Conservation (phyloP, 345 rosid species). For the Pelargonium nanum region DNA sequence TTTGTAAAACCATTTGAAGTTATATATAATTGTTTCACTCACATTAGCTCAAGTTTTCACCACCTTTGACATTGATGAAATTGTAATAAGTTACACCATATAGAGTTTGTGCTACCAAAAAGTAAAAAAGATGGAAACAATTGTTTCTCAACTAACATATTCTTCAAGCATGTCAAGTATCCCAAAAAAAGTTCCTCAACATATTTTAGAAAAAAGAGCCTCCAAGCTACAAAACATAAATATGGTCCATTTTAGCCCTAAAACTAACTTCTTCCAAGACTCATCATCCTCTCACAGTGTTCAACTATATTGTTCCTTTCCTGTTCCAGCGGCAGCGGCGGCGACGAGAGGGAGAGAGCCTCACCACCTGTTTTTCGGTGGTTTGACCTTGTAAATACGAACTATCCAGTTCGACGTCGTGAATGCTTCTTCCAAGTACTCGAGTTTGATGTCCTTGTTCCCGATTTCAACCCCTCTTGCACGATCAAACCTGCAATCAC, state of each 20-base stretch:
- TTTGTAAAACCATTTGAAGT: too few species aligned
- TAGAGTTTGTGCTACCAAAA: neutral
- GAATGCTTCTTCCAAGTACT: conserved; percentile 91
- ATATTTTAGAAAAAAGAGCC: too few species aligned
- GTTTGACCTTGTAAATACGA: conserved; percentile 92
- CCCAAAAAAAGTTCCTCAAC: neutral
- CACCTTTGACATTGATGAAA: too few species aligned
- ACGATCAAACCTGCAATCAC: conserved; percentile 65
- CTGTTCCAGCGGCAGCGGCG: conserved; percentile 2
- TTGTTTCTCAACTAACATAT: neutral
- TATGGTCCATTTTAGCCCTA: neutral
- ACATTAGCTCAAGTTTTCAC: too few species aligned
- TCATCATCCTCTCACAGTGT: neutral
- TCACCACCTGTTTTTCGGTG: conserved; percentile 92
- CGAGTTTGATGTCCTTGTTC: conserved; percentile 84
- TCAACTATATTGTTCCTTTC: too few species aligned
- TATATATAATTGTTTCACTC: too few species aligned
- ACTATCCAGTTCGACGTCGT: conserved; percentile 97
- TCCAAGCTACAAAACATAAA: neutral
- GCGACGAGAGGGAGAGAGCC: neutral
- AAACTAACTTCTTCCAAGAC: neutral
- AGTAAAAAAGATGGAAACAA: neutral
- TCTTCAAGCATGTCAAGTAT: too few species aligned
- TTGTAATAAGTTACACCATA: too few species aligned
- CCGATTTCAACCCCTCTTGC: conserved; percentile 98